Evolutionary conservation across 805 yeast genomes (phyloP).

Genomic region (Metschnikowia rubicola): DNA sequence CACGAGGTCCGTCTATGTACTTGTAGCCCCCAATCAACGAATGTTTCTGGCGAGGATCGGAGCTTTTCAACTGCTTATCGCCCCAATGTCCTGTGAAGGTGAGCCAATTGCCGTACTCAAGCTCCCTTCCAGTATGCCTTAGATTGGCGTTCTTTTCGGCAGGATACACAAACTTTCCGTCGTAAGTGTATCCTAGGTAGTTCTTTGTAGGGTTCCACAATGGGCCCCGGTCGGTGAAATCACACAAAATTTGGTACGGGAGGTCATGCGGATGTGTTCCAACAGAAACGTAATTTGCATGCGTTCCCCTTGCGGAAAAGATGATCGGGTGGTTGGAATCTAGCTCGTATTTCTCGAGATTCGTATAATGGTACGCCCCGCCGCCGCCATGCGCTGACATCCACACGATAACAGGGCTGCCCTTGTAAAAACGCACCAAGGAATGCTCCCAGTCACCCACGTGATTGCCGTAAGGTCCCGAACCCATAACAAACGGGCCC

Average conservation of each 20-base stretch:
- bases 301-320: slow-evolving; percentile 93
- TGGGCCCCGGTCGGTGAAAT: slow-evolving; percentile 93
- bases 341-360: slow-evolving; percentile 59
- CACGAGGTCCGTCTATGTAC: slow-evolving; percentile 89
- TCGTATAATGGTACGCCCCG: slow-evolving; percentile 75
- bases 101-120: slow-evolving; percentile 71
- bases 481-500: slow-evolving; percentile 97
- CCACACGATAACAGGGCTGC: slow-evolving; percentile 83
- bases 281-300: slow-evolving; percentile 92
- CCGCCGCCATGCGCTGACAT: slow-evolving; percentile 99
- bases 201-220: slow-evolving; percentile 91
- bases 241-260: slow-evolving; percentile 86
- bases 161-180: slow-evolving; percentile 51
- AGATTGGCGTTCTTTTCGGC: slow-evolving; percentile 39
- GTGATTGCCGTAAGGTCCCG: slow-evolving; percentile 96
- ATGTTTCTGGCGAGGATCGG: slow-evolving; percentile 80
- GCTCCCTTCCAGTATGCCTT: slow-evolving; percentile 51
- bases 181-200: slow-evolving; percentile 75
- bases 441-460: slow-evolving; percentile 99
- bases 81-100: slow-evolving; percentile 87
- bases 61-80: slow-evolving; percentile 59
- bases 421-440: slow-evolving; percentile 75
- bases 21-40: slow-evolving; percentile 82
- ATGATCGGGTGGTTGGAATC: slow-evolving; percentile 60
- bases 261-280: slow-evolving; percentile 96